These are phyloP conservation scores for Coffea eugenioides DNA, from an alignment of 257 asterid genomes.

Conservation along the genomic window DNA sequence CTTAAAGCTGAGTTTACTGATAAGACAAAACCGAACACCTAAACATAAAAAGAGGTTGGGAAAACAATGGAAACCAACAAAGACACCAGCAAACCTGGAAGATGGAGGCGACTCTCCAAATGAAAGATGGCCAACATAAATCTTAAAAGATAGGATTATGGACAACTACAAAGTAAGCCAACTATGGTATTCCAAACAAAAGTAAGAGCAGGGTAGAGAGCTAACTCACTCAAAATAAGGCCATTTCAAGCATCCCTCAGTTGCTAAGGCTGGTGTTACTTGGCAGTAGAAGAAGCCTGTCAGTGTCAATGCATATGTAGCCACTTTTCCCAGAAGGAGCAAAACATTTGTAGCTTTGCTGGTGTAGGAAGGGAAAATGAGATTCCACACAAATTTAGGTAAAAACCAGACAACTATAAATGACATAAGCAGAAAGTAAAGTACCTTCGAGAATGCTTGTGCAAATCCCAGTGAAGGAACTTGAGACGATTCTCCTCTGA, in stretches of 20 bases:
- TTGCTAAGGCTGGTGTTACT: constrained; percentile 46
- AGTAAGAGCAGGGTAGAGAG: constrained; percentile 15
- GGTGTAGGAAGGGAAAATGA: constrained; percentile 32
- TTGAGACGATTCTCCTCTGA: constrained; percentile 81
- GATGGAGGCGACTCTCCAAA: neutral
- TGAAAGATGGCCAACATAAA: neutral
- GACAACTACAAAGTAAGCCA: neutral
- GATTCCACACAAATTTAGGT: constrained; percentile 19
- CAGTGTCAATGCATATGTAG: constrained; percentile 80
- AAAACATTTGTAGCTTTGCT: constrained; percentile 86
- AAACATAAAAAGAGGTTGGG: too few species aligned
- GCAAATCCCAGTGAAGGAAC: constrained; percentile 95
- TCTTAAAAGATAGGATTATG: neutral
- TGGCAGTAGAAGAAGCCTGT: constrained; percentile 89
- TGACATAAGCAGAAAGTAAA: constrained; percentile 21
- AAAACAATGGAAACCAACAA: neutral
- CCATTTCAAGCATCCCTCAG: constrained; percentile 53
- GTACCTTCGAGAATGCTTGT: constrained; percentile 94
- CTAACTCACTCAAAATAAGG: constrained; percentile 62
- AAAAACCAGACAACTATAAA: neutral
- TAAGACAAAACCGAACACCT: neutral
- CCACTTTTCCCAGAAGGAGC: constrained; percentile 84
- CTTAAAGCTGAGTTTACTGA: neutral
- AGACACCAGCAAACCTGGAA: neutral
- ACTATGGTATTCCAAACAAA: neutral